phyloP scores from a whole-genome alignment of 352 stramenopile species.

The Phytophthora multivora region DNA sequence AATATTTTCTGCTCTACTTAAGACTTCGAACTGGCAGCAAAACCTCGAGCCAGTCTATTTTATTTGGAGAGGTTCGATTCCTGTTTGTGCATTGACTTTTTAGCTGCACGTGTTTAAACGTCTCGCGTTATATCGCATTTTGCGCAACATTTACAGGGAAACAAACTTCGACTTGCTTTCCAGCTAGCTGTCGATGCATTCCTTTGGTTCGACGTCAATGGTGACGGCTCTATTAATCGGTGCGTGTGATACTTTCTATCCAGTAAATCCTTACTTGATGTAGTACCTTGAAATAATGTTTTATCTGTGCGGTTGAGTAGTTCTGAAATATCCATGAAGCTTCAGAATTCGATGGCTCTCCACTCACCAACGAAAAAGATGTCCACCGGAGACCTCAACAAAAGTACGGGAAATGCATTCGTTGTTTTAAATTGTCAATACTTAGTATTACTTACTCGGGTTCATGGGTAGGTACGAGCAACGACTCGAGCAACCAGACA shows the following conservation, averaged over 20 bases:
- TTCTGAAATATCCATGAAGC: constrained; percentile 63
- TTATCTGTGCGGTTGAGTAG: constrained; percentile 26
- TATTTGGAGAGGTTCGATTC: constrained; percentile 68
- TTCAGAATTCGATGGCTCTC: constrained; percentile 65
- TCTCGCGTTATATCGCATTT: neutral
- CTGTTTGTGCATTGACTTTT: neutral
- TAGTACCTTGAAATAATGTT: neutral
- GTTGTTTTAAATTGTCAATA: neutral
- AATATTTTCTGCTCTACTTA: neutral
- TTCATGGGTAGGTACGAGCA: constrained; percentile 21
- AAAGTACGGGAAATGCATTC: constrained; percentile 11
- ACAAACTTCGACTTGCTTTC: constrained; percentile 82
- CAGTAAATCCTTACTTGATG: neutral
- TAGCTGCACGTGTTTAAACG: neutral
- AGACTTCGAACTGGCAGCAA: constrained; percentile 27
- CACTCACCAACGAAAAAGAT: constrained; percentile 85
- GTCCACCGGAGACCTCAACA: constrained; percentile 37
- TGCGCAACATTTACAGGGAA: constrained; percentile 46
- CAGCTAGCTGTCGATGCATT: constrained; percentile 85
- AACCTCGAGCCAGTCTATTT: constrained; percentile 38
- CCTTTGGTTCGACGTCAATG: constrained; percentile 85
- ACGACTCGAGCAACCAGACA: constrained; percentile 64
- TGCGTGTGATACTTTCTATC: constrained; percentile 8
- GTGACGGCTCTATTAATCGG: constrained; percentile 78
- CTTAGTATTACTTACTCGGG: too few relatives aligned